Evolutionary conservation across 1,284 basidiomycete species (phyloP), one percentile per base, ranked within the genome.

Genomic region (Porogramme epimiltina): DNA sequence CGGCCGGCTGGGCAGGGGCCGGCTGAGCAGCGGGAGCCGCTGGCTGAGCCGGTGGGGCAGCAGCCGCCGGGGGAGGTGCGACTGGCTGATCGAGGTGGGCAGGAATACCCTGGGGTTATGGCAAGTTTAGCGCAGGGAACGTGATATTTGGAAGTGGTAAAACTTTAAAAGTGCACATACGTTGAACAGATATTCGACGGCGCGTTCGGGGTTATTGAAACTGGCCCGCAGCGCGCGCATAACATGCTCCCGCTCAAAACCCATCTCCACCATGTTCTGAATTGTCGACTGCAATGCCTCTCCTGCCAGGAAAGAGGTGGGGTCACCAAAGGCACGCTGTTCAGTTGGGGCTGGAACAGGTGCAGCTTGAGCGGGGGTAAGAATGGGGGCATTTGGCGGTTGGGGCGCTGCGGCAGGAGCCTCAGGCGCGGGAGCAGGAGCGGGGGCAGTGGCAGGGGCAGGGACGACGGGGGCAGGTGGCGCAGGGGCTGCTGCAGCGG

Each of bases 201-300:
- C 97, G 39, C 97, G 85, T 65, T 99, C 95, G 2, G 97, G 93
- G 72, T 99, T 99, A 74, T 99, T 99, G 75, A 85, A 99, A 67
- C 93, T 95, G 20, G 95, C 96, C 53, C 93, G 83, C 70, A 99
- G 72, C 3, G 96, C 95, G 25, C 87, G 82, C 66, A 89, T 73
- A 26, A 98, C 93, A 66, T 95, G 83, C 2, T 95, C 93, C 33
- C 88, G 81, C 56, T 86, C 82, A 65, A 97, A 99, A 18, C 97
- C 97, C 97, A 99, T 99, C 65, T 95, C 90, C 44, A 89, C 77
- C 81, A 98, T 93, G 65, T 87, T 88, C 49, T 78, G 73, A 64
- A 95, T 87, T 2, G 93, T 85, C 4, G 77, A 70, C 66, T 96
- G 85, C 10, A 96, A 78, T 4, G 78, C 85, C 3, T 78, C 70